Conservation (phyloP, 225 moss, liverwort and hornwort genomes). For the Anthoceros angustus region DNA sequence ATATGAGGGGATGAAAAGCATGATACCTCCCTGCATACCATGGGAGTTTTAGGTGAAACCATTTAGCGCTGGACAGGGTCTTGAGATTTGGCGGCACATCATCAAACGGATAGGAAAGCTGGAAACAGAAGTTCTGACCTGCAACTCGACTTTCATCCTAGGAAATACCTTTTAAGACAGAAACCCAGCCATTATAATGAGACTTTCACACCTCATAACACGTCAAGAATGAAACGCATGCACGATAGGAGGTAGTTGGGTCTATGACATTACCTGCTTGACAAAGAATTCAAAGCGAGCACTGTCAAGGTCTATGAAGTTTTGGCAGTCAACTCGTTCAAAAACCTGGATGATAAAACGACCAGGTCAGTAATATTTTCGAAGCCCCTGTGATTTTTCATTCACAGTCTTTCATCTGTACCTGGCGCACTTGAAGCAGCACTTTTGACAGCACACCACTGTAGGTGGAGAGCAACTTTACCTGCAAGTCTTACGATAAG, state of each 20-base stretch:
- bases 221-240: not conserved
- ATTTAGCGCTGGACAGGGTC: not conserved
- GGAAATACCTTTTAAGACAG: conserved; percentile 54
- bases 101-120: not conserved
- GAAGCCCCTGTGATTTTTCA: conserved; percentile 5
- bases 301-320: conserved; percentile 45
- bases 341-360: conserved; percentile 36
- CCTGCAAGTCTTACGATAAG: conserved; percentile 20
- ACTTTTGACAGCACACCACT: conserved; percentile 62
- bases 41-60: not conserved
- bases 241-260: not conserved
- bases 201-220: not conserved
- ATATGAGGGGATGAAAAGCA: conserved; percentile 53
- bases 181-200: not conserved
- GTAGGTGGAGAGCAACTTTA: conserved; percentile 52
- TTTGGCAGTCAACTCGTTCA: conserved; percentile 56
- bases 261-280: conserved; percentile 43
- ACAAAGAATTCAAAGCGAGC: conserved; percentile 73
- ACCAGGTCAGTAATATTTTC: not conserved
- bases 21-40: conserved; percentile 45
- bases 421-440: conserved; percentile 82
- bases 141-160: conserved; percentile 52
- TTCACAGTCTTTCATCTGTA: conserved; percentile 10
- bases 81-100: not conserved
- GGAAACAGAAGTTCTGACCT: conserved; percentile 25